Base-by-base conservation (phyloP, 1,139 yeast species). In the Saccharomyces hybrid region DNA sequence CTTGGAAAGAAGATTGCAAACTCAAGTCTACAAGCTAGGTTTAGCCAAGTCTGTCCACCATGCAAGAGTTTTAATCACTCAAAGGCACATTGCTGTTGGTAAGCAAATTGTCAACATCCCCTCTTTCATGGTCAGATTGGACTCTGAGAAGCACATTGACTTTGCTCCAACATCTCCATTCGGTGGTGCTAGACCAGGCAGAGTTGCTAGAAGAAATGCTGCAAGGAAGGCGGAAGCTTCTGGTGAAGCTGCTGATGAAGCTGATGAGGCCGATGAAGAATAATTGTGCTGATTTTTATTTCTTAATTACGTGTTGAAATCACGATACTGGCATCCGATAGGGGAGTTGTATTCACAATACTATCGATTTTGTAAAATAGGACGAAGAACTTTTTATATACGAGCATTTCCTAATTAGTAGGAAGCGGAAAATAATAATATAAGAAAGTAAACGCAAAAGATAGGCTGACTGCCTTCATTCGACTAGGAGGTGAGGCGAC, bases 131-230 rank as follows among this genome's bases (percentile, higher is more conserved):
- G 99, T 93, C 67, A 95, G 99, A 84, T 87, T 93, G 78, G 99
- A 93, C 82, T 91, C 99, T 69, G 99, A 93, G 82, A 93, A 93
- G 88, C 99, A 95, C 90, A 90, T 93, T 80, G 99, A 93, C 85
- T 93, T 93, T 72, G 96, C 99, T 73, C 86, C 91, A 77, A 89
- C 88, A 78, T 93, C 99, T 68, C 99, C 99, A 79, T 93, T 88
- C 89, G 99, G 99, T 78, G 99, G 99, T 82, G 99, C 97, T 72
- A 93, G 99, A 83, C 95, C 99, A 71, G 99, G 99, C 78, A 95
- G 99, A 85, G 96, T 89, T 74, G 95, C 95, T 86, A 90, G 99
- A 88, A 91, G 83, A 82, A 84, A 87, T 84, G 88, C 86, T 77
- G 84, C 79, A 75, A 84, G 82, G 77, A 73, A 75, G 63, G 69